Evolutionary conservation across 1,139 yeast genomes (phyloP), one percentile per base, ranked within the genome.

Genomic region (Pneumocystis jirovecii): DNA sequence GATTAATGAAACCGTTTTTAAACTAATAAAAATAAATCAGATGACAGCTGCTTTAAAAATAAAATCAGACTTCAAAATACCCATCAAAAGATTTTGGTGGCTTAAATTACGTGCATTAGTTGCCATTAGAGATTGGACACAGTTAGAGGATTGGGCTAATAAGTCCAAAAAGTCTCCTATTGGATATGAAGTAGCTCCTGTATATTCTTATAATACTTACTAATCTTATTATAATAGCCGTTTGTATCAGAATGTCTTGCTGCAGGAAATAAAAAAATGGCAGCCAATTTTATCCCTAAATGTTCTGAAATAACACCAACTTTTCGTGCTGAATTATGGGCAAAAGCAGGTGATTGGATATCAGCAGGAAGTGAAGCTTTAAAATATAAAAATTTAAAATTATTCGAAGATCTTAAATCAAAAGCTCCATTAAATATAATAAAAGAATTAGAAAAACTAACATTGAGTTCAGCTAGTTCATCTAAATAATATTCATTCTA

Each of bases 51-150:
- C 91, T 0, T 72, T 75, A 1, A 82, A 81, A 67, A 72, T 89
- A 2, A 78, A 81, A 7, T 83, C 82, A 67, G 86, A 84, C 29
- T 85, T 88, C 73, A 84, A 83, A 64, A 75, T 91, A 0, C 76
- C 85, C 0, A 86, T 83, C 8, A 83, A 81, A 68, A 86, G 87
- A 68, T 82, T 80, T 68, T 85, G 89, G 80, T 82, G 83, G 76
- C 75, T 85, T 40, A 83, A 85, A 34, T 74, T 90, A 29, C 81
- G 82, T 31, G 81, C 82, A 0, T 79, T 83, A 64, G 78, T 84
- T 0, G 75, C 79, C 17, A 72, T 79, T 1, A 78, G 81, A 7
- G 84, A 85, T 64, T 88, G 87, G 78, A 87, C 85, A 39, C 84
- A 83, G 63, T 74, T 91, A 50, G 82, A 76, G 68, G 75, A 78